These are phyloP conservation scores for Poronia punctata DNA, from an alignment of 495 filamentous ascomycete genomes.

Conservation along the genomic window DNA sequence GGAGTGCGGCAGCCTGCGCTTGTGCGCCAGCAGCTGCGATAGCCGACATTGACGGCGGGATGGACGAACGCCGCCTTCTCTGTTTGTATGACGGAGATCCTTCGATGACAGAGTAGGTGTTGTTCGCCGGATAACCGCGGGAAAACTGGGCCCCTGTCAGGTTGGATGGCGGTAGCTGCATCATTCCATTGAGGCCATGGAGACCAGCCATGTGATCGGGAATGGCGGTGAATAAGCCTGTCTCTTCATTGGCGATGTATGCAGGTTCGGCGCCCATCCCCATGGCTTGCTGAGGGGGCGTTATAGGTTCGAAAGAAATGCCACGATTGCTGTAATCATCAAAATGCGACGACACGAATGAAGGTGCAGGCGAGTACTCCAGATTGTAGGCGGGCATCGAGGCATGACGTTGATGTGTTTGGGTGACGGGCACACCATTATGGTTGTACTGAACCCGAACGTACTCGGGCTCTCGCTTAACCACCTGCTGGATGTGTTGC, in stretches of 20 bases:
- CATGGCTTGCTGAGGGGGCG: slow-evolving; percentile 82
- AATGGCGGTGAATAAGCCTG: slow-evolving; percentile 88
- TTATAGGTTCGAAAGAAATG: slow-evolving; percentile 92
- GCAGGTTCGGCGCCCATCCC: slow-evolving; percentile 78
- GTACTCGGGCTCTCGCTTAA: slow-evolving; percentile 80
- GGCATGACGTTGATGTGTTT: slow-evolving; percentile 81
- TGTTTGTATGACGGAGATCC: slow-evolving; percentile 99
- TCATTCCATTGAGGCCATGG: slow-evolving; percentile 68
- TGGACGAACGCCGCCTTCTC: slow-evolving; percentile 83
- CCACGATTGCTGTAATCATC: slow-evolving; percentile 97
- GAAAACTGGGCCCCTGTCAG: slow-evolving; percentile 69
- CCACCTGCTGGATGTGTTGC: slow-evolving; percentile 59
- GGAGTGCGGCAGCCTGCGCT: slow-evolving; percentile 48
- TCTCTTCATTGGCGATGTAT: slow-evolving; percentile 96
- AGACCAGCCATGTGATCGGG: slow-evolving; percentile 61
- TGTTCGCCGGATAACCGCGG: slow-evolving; percentile 64
- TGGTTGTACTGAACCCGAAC: slow-evolving; percentile 75
- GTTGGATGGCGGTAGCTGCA: slow-evolving; percentile 85
- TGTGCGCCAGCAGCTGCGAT: slow-evolving; percentile 56
- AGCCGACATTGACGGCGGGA: slow-evolving; percentile 64
- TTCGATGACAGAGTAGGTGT: slow-evolving; percentile 92
- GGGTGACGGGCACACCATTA: slow-evolving; percentile 75
- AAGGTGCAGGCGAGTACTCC: slow-evolving; percentile 96
- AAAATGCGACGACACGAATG: slow-evolving; percentile 92
- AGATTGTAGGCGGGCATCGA: slow-evolving; percentile 92